Percentiles rank a stretch among this genome's conserved stretches.
These are phyloP conservation scores for Claviceps sp. DNA, from an alignment of 2,329 filamentous ascomycete genomes.

Conservation along the genomic window DNA sequence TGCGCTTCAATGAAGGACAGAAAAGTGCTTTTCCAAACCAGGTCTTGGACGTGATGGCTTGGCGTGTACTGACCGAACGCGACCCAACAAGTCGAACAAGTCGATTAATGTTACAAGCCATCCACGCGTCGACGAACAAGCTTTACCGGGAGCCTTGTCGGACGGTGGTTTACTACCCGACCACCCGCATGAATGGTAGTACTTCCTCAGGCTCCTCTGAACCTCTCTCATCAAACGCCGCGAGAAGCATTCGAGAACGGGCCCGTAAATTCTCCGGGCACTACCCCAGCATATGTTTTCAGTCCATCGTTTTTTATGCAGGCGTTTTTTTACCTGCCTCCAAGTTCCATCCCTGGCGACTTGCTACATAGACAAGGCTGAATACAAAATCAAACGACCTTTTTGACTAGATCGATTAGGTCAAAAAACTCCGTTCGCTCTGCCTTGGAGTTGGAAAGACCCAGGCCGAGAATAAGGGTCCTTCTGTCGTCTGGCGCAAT, in stretches of 20 bases:
- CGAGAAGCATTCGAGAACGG: not conserved
- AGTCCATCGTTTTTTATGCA: not conserved
- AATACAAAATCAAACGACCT: conserved; percentile 30
- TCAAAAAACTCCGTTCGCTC: conserved; percentile 49
- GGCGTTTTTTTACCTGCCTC: not conserved
- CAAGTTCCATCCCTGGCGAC: not conserved
- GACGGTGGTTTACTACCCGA: not conserved
- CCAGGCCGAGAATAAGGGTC: conserved; percentile 48
- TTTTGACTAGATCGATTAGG: conserved; percentile 47
- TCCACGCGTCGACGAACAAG: not conserved
- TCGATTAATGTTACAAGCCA: not conserved
- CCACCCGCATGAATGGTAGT: not conserved
- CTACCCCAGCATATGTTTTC: not conserved
- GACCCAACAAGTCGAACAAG: not conserved
- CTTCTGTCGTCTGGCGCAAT: conserved; percentile 52
- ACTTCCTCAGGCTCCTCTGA: not conserved
- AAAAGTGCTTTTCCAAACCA: too few relatives aligned
- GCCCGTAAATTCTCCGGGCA: not conserved
- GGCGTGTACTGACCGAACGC: not conserved
- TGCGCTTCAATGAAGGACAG: not conserved
- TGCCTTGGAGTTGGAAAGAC: conserved; percentile 36
- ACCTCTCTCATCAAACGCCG: not conserved
- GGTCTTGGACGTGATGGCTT: not conserved
- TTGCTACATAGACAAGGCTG: not conserved
- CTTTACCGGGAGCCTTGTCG: not conserved